phyloP scores from a whole-genome alignment of 1,139 yeast species.

The Taphrina populina region DNA sequence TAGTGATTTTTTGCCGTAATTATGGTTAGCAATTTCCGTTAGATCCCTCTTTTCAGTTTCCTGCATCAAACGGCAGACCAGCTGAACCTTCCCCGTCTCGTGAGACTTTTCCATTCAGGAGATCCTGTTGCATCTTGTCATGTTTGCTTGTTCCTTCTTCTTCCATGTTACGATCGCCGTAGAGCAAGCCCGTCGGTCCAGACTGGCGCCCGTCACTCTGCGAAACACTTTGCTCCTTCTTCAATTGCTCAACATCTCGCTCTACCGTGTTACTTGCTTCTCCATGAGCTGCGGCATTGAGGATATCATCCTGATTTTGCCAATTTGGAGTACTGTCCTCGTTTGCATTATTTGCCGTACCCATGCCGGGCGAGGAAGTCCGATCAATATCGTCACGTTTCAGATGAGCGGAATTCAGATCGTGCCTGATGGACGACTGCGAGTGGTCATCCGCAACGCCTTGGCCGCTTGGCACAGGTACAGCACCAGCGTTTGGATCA shows the following conservation, averaged over 20 bases:
- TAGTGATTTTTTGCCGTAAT: no score
- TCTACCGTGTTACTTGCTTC: conserved; percentile 1
- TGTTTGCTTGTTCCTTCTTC: conserved; percentile 23
- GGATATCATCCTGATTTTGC: conserved; percentile 18
- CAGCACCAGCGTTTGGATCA: conserved; percentile 22
- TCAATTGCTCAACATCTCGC: conserved; percentile 13
- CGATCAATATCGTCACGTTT: conserved; percentile 5
- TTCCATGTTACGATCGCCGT: conserved; percentile 13
- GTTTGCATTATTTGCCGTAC: conserved; percentile 5
- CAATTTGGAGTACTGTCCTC: conserved; percentile 24
- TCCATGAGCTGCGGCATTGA: conserved; percentile 30
- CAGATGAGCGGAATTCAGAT: conserved; percentile 20
- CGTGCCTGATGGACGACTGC: conserved; percentile 15
- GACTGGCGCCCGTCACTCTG: conserved; percentile 2
- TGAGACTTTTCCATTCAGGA: conserved; percentile 12
- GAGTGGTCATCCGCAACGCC: conserved; percentile 1
- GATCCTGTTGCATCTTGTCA: conserved; percentile 19
- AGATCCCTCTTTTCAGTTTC: conserved; percentile 1
- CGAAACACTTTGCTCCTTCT: conserved; percentile 10
- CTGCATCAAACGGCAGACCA: conserved; percentile 30
- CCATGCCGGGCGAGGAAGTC: conserved; percentile 23
- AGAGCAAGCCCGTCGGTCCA: conserved; percentile 25
- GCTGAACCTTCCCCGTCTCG: conserved; percentile 30
- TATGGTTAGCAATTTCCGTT: no score
- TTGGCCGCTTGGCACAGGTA: conserved; percentile 18